A percentile compares a stretch with the other conserved stretches of the same genome.
These are phyloP conservation scores for Nicotiana paniculata DNA, from an alignment of 257 asterid species.

Conservation along the genomic window DNA sequence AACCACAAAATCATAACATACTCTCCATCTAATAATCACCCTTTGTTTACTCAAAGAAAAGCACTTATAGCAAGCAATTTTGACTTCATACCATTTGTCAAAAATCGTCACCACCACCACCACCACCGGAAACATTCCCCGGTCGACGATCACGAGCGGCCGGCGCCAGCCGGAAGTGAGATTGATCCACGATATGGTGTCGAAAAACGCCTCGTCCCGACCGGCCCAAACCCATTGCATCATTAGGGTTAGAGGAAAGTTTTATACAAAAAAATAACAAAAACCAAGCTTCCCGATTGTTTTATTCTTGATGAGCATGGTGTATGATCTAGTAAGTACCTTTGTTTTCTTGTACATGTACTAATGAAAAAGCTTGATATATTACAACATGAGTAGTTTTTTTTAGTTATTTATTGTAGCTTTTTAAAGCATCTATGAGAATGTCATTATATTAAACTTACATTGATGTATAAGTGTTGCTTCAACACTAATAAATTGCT, in stretches of 20 bases:
- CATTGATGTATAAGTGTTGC: neutral
- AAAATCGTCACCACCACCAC: constrained; percentile 6
- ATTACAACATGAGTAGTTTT: neutral
- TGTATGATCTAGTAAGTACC: constrained; percentile 7
- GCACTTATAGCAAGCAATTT: constrained; percentile 31
- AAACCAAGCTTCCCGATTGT: neutral
- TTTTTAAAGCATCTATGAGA: neutral
- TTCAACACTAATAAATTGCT: neutral
- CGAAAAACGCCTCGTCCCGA: constrained; percentile 69
- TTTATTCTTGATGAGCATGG: constrained; percentile 2
- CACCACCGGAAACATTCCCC: constrained; percentile 4
- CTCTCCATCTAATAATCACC: neutral
- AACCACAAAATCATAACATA: neutral
- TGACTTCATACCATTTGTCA: constrained; percentile 57
- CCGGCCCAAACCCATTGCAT: constrained; percentile 87
- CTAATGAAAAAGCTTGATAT: constrained; percentile 5
- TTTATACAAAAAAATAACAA: neutral
- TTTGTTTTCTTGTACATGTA: constrained; percentile 10
- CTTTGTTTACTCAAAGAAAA: constrained; percentile 35
- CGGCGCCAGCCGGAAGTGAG: constrained; percentile 14
- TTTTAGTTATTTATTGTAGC: neutral
- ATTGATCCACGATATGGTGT: constrained; percentile 67
- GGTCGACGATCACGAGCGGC: neutral
- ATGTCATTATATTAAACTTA: neutral
- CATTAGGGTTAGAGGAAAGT: constrained; percentile 29